Conservation (phyloP, 2,329 filamentous ascomycete species). For the Rutstroemia sp. region DNA sequence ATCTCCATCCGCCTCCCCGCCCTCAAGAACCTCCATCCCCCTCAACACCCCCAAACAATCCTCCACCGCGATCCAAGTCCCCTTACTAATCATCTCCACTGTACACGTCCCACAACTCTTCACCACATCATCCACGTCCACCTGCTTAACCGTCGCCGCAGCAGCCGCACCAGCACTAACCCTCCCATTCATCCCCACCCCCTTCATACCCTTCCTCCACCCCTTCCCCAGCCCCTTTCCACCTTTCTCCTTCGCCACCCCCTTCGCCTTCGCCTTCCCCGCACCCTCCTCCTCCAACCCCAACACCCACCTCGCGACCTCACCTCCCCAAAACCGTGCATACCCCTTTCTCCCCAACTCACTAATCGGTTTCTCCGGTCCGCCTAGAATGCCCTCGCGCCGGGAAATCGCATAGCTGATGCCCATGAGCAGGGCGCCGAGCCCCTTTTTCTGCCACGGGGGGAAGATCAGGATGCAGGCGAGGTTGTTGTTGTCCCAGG, state of each 20-base stretch:
- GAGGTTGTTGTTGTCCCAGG: conserved; percentile 97
- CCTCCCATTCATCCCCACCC: conserved; percentile 3
- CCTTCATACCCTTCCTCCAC: background rate
- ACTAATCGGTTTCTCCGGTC: conserved; percentile 89
- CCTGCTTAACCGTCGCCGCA: too few species aligned
- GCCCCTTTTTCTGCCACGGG: conserved; percentile 85
- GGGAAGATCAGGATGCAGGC: conserved; percentile 95
- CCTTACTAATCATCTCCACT: conserved; percentile 63
- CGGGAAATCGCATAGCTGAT: conserved; percentile 87
- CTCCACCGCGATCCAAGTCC: conserved; percentile 77
- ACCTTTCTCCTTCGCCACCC: conserved; percentile 32
- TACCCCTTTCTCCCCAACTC: conserved; percentile 80
- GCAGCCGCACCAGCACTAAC: background rate
- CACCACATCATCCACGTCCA: background rate
- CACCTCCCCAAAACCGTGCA: conserved; percentile 75
- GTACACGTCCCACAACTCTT: background rate
- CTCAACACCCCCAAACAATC: conserved; percentile 74
- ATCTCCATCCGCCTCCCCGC: conserved; percentile 38
- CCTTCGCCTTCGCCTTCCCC: conserved; percentile 15
- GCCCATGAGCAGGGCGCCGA: conserved; percentile 85
- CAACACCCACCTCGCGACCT: conserved; percentile 66
- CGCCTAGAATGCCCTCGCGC: conserved; percentile 75
- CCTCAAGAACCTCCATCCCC: conserved; percentile 67
- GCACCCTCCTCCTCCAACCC: conserved; percentile 17
- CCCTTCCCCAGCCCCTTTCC: conserved; percentile 8